Base-by-base conservation (phyloP, 352 stramenopile genomes). In the Discostella stelligera region DNA sequence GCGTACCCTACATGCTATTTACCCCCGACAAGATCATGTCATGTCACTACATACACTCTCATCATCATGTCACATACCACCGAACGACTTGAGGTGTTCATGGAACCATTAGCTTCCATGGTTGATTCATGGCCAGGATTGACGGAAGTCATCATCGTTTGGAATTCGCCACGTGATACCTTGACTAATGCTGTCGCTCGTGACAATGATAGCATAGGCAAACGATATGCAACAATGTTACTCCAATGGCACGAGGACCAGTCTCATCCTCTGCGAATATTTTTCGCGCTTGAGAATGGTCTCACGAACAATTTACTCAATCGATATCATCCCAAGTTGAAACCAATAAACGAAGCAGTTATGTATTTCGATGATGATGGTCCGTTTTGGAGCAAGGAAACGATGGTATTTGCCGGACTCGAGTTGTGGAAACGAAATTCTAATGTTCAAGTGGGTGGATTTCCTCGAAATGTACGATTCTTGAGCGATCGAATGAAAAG, bases 331-430 rank as follows among this genome's bases (percentile, higher is more conserved):
- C 88, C 88, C 20, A 76, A 66, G 14, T 66, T 93, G 1, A 18
- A 84, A 30, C 76, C 88, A 6, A 83, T 79, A 61, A 90, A 86
- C 49, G 86, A 93, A 69, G 86, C 86, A 21, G 79, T 93, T 18
- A 81, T 93, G 67, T 93, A 92, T 63, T 93, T 91, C 64, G 88
- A 93, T 61, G 88, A 93, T 65, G 88, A 93, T 77, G 88, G 88
- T 46, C 88, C 88, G 4, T 93, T 93, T 71, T 91, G 88, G 78
- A 79, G 50, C 25, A 83, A 79, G 30, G 63, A 83, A 18, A 78
- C 86, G 20, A 86, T 86, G 53, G 53, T 85, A 20, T 49, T 62
- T 44, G 80, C 18, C 39, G 85, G 83, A 49, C 89, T 93, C 52
- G 85, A 91, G 67, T 72, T 93, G 46, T 93, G 88, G 88, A 93